Base-by-base conservation (phyloP, 2,329 filamentous ascomycete genomes). In the Diaporthe humulicola region DNA sequence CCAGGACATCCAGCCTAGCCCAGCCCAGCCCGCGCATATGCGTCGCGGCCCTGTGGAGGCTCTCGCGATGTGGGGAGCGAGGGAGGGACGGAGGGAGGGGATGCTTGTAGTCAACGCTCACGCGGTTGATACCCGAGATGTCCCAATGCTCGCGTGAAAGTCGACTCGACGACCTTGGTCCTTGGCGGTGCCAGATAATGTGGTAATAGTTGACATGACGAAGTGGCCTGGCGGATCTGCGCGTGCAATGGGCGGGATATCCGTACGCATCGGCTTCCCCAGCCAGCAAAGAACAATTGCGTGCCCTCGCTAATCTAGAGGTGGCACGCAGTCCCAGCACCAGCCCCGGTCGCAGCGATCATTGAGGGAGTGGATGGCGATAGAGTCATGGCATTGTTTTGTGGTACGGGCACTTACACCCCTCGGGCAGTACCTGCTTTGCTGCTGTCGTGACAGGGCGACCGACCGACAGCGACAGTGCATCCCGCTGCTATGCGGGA, bases 221-320 rank as follows among this genome's bases (percentile, higher is more conserved):
- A 22, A 36, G n/a, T 19, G 61, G 61, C 61, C 42, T 67, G 42
- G 61, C 9, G 19, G 61, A 50, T 67, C 42, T 67, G 60, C 42
- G 22, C 10, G 25, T 22, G 30, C 19, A 67, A 67, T 67, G 45
- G 4, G 61, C 61, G 61, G 64, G 33, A 67, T 52, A 40, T 52
- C 45, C 64, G 64, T 50, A 38, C 45, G 30, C 64, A 52, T 70
- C 50, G 67, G 50, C 67, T 70, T 48, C 50, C 67, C 67, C 67
- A 70, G 28, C 22, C 67, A 57, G 40, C 50, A 28, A 19, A 57
- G 17, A 58, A 48, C 36, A 33, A 56, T 57, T 58, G 67, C 52
- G 50, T 70, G 52, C 52, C 66, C 54, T 70, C 52, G 67, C 50
- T 45, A 56, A 58, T 58, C 64, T 69, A 28, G 33, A 54, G 64